Evolutionary conservation across 306 rosid genomes (phyloP).

Genomic region (Inga laurina): DNA sequence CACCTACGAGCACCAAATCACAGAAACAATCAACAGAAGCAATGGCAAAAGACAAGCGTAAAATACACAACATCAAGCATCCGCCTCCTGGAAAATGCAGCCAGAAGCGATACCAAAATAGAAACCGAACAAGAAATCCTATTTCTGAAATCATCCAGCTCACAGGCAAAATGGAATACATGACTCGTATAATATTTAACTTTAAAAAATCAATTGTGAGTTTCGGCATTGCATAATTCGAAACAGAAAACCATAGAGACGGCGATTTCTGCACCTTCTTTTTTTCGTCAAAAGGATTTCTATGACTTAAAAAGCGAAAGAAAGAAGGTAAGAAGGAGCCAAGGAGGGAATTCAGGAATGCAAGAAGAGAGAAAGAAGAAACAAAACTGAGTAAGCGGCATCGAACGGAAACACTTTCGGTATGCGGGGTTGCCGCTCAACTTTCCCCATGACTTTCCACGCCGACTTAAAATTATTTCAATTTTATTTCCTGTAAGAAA

Average conservation of each 20-base stretch:
- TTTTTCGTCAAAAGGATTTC: neutral
- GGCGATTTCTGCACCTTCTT: constrained; percentile 20
- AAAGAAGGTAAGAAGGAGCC: neutral
- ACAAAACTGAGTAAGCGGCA: neutral
- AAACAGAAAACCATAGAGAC: neutral
- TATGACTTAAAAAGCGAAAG: constrained; percentile 22
- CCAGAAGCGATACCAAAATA: neutral
- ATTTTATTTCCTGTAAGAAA: too few species aligned
- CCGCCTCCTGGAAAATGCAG: neutral
- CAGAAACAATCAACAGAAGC: neutral
- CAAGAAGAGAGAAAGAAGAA: neutral
- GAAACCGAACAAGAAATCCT: constrained; percentile 7
- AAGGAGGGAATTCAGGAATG: neutral
- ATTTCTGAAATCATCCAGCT: neutral
- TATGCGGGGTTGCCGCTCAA: constrained; percentile 33
- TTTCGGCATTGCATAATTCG: neutral
- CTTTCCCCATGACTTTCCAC: too few species aligned
- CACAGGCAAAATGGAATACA: neutral
- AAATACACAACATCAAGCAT: neutral
- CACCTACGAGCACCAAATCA: constrained; percentile 4
- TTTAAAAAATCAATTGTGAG: neutral
- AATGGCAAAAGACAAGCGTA: neutral
- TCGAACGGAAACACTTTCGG: constrained; percentile 27
- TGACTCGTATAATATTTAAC: neutral
- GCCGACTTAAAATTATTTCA: neutral